phyloP scores from a whole-genome alignment of 2,329 filamentous ascomycete species.

The Neofusicoccum kwambonambiense region DNA sequence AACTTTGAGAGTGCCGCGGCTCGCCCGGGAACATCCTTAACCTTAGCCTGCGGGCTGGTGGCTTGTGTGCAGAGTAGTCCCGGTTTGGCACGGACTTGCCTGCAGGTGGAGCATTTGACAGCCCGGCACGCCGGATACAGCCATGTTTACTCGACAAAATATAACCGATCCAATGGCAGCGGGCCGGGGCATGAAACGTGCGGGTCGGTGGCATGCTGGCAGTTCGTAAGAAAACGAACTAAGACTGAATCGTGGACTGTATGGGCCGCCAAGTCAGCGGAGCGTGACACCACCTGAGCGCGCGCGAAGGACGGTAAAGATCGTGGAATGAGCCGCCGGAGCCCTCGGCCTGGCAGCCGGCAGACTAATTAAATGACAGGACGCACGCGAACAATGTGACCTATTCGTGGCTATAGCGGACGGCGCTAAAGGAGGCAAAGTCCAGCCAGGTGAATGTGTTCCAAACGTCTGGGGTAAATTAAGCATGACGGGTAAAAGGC shows the following conservation, averaged over 20 bases:
- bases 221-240: not conserved
- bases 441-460: not conserved
- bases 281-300: not conserved
- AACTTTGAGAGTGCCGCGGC: not conserved
- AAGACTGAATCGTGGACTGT: constrained; percentile 6
- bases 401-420: constrained; percentile 9
- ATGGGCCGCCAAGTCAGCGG: constrained; percentile 8
- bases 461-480: constrained; percentile 10
- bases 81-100: not conserved
- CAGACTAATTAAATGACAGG: constrained; percentile 9
- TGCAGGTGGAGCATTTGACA: not conserved
- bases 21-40: not conserved
- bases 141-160: not conserved
- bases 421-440: not conserved
- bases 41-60: constrained; percentile 4
- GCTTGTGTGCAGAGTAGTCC: not conserved
- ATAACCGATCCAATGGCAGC: not conserved
- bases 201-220: constrained; percentile 4
- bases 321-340: constrained; percentile 11
- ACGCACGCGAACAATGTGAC: not conserved
- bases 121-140: not conserved
- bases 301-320: not conserved
- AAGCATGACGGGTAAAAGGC: constrained; percentile 10
- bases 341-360: not conserved
- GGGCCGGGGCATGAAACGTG: not conserved